Percentiles rank a stretch among this genome's conserved stretches.
Evolutionary conservation across 2,329 filamentous ascomycete genomes (phyloP).

Genomic region (Hypoxylon sp.): DNA sequence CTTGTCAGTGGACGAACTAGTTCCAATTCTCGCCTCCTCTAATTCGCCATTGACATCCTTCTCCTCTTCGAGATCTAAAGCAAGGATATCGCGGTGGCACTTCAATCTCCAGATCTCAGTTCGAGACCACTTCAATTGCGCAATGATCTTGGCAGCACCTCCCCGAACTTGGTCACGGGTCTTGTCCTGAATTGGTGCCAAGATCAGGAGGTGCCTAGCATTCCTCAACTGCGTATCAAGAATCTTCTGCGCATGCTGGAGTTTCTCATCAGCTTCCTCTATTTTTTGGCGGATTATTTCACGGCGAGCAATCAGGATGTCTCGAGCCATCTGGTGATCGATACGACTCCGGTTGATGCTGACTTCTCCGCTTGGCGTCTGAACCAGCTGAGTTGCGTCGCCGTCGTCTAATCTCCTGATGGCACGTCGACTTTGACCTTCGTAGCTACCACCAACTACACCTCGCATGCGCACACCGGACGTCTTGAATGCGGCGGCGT

Average conservation of each 20-base stretch:
- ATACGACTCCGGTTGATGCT: constrained; percentile 79
- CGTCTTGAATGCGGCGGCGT: constrained; percentile 92
- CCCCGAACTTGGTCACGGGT: constrained; percentile 88
- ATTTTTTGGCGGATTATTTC: constrained; percentile 89
- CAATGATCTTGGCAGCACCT: constrained; percentile 85
- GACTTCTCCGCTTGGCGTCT: constrained; percentile 79
- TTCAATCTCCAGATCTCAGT: constrained; percentile 93
- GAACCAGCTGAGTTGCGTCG: constrained; percentile 69
- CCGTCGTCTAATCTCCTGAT: constrained; percentile 78
- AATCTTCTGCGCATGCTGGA: constrained; percentile 78
- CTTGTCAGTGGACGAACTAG: constrained; percentile 38
- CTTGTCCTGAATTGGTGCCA: constrained; percentile 92
- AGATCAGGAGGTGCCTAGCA: constrained; percentile 86
- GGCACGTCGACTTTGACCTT: constrained; percentile 80
- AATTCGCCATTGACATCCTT: constrained; percentile 57
- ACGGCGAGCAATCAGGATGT: constrained; percentile 84
- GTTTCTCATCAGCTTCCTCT: constrained; percentile 81
- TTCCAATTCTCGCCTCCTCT: constrained; percentile 38
- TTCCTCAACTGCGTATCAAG: constrained; percentile 88
- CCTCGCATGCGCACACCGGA: constrained; percentile 92
- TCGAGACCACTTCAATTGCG: constrained; percentile 92
- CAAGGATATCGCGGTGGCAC: constrained; percentile 89
- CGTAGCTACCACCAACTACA: constrained; percentile 85
- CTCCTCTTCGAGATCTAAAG: constrained; percentile 88
- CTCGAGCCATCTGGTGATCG: constrained; percentile 84